phyloP scores from a whole-genome alignment of 495 filamentous ascomycete genomes.

The Penicillium simplicissimum region DNA sequence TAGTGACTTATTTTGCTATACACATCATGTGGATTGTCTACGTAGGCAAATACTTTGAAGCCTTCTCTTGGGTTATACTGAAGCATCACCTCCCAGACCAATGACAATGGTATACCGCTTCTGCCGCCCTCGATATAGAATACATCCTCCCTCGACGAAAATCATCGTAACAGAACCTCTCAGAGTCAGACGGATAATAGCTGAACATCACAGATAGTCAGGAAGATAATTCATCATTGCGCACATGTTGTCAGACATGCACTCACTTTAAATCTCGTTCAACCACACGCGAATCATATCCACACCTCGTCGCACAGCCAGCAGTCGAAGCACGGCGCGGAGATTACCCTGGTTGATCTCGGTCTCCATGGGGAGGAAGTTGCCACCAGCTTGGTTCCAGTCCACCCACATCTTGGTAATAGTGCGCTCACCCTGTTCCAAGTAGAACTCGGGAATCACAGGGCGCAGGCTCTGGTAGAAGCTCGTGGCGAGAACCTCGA shows the following conservation, averaged over 20 bases:
- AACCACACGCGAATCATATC: slow-evolving; percentile 2
- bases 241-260: neutral
- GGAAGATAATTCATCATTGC: neutral
- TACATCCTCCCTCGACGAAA: neutral
- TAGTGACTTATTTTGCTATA: too few relatives aligned
- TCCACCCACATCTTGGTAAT: slow-evolving; percentile 5
- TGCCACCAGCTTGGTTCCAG: neutral
- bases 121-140: neutral
- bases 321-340: neutral
- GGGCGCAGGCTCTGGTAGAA: slow-evolving; percentile 3
- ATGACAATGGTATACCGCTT: neutral
- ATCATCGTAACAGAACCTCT: neutral
- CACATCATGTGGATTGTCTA: too few relatives aligned
- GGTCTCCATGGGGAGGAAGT: neutral
- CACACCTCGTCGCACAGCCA: slow-evolving; percentile 1
- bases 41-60: neutral
- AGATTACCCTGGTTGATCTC: neutral
- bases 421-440: neutral
- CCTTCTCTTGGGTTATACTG: neutral
- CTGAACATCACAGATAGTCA: neutral
- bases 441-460: neutral
- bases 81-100: neutral
- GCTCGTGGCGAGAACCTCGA: neutral
- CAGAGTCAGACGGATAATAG: neutral
- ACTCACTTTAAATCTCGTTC: neutral